Evolutionary conservation across 2,329 filamentous ascomycete genomes (phyloP), one percentile per base, ranked within the genome.

Genomic region (Curvularia hawaiiensis): DNA sequence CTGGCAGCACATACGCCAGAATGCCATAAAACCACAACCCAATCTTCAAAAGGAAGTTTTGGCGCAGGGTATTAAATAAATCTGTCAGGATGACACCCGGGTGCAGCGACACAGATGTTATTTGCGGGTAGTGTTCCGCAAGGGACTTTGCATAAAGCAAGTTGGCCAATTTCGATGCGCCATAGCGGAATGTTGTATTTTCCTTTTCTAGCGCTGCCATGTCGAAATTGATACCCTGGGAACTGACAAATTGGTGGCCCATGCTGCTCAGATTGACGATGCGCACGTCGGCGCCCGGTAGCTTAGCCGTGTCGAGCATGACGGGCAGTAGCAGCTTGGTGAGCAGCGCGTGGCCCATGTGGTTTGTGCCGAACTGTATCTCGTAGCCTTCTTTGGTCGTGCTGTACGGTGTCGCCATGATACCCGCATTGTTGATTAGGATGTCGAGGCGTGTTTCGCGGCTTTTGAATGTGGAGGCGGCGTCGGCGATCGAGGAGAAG

Each of bases 281-380:
- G 11, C 82, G 76, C 6, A 82, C 81, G 51, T 82, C 80, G 3
- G 74, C 64, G 14, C 65, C 67, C 0, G 70, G 69, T 20, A 70
- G 20, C 52, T 75, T 62, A 5, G 79, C 78, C 0, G 82, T 82
- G 16, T 72, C 60, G 10, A 77, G 70, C 48, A 84, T 65, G 0
- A 67, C 72, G 1, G 79, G 80, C 1, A 82, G 65, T 0, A 84
- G 74, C 2, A 81, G 72, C 38, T 79, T 79, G 9, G 76, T 81
- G 12, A 83, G 64, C 0, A 83, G 73, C 3, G 80, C 79, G 59
- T 82, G 82, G n/a, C 80, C 82, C 59, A 83, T 69, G 69, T 83
- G 79, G 61, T 84, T 83, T 10, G 79, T 82, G 31, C 79, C 82
- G 55, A 83, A 79, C 50, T 83, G 80, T 31, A 79, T 74, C 64